Conservation (phyloP, 495 filamentous ascomycete species). For the Rhizodiscina lignyota region DNA sequence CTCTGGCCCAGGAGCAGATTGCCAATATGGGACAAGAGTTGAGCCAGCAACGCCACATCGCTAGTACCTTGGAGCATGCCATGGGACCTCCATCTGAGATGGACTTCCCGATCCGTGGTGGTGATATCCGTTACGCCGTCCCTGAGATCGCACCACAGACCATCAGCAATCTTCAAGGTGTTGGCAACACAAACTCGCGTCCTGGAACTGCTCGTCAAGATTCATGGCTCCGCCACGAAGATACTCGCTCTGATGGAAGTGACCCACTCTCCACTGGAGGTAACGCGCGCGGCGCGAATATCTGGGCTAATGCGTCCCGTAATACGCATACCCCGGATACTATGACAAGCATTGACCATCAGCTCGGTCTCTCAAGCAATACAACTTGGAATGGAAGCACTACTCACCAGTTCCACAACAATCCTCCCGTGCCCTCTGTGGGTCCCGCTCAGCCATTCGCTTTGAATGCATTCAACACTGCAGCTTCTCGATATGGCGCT, state of each 20-base stretch:
- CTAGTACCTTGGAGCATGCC: conserved; percentile 58
- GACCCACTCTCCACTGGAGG: too few species aligned
- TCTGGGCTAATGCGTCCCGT: too few species aligned
- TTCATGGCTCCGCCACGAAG: conserved; percentile 48
- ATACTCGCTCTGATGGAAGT: conserved; percentile 44
- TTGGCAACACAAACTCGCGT: conserved; percentile 35
- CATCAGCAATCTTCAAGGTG: conserved; percentile 33
- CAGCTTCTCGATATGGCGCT: too few species aligned
- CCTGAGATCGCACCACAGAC: too few species aligned
- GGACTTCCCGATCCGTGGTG: conserved; percentile 28
- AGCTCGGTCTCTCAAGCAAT: too few species aligned
- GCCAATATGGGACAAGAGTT: conserved; percentile 72
- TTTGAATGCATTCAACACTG: conserved; percentile 40
- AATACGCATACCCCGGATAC: too few species aligned
- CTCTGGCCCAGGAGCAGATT: conserved; percentile 63
- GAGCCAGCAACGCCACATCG: conserved; percentile 56
- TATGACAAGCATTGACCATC: too few species aligned
- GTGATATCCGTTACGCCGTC: conserved; percentile 35
- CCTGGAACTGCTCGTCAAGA: conserved; percentile 36
- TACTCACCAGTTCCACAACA: too few species aligned
- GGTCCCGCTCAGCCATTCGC: too few species aligned
- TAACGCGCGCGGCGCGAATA: too few species aligned
- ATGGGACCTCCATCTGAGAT: conserved; percentile 44
- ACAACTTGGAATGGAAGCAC: too few species aligned
- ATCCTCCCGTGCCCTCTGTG: too few species aligned